A percentile compares a stretch with the other conserved stretches of the same genome.
Evolutionary conservation across 2,329 filamentous ascomycete genomes (phyloP).

Genomic region (Macroventuria anomochaeta): DNA sequence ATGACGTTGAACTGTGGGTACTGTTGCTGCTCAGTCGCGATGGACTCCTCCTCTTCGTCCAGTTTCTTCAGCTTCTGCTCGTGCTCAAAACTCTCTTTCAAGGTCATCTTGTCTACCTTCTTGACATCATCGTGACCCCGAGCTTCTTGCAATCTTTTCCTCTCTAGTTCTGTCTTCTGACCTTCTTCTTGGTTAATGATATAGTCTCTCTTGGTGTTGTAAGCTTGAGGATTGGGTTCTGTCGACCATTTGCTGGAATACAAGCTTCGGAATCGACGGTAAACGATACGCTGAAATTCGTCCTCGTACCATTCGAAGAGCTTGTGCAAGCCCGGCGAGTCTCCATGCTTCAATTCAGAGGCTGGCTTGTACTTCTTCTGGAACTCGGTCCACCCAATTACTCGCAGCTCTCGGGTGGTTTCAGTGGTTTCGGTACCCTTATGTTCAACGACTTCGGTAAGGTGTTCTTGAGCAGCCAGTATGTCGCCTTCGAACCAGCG

Average conservation of each 20-base stretch:
- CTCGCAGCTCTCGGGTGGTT: constrained; percentile 3
- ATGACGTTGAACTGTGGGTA: constrained; percentile 11
- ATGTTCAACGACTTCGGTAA: constrained; percentile 1
- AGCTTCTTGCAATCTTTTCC: too few relatives aligned
- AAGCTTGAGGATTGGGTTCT: constrained; percentile 3
- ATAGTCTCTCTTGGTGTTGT: too few relatives aligned
- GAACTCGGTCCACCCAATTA: constrained; percentile 10
- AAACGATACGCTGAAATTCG: constrained; percentile 15
- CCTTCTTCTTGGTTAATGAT: too few relatives aligned
- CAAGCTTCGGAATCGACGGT: constrained; percentile 6
- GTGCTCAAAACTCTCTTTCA: background rate
- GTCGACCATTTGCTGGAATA: constrained; percentile 2
- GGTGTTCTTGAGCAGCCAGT: constrained; percentile 13
- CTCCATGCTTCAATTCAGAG: background rate
- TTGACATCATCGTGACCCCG: too few relatives aligned
- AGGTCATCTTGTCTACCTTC: too few relatives aligned
- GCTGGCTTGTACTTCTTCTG: constrained; percentile 5
- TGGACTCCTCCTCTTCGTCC: background rate
- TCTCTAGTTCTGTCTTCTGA: too few relatives aligned
- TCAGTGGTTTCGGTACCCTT: background rate
- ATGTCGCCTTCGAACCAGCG: constrained; percentile 19
- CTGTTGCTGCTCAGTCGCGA: background rate
- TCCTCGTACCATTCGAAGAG: constrained; percentile 10
- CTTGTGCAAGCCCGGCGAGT: background rate
- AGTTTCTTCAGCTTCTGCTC: background rate